Percentiles rank a stretch among this genome's conserved stretches.
Conservation (phyloP, 2,329 filamentous ascomycete species). For the Colletotrichum endophyticum region DNA sequence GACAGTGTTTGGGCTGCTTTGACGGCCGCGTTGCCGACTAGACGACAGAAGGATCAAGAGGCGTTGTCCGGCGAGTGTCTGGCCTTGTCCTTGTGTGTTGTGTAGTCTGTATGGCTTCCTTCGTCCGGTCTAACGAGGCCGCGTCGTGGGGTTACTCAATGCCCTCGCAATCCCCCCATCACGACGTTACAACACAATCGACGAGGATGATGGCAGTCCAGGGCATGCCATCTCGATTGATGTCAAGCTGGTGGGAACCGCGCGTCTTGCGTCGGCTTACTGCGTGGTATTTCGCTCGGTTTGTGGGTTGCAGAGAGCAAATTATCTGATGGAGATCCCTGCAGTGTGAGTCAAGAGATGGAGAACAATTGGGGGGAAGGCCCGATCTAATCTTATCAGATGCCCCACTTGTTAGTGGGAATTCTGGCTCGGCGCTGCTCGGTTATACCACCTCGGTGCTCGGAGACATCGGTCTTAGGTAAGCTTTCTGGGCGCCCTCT, state of each 20-base stretch:
- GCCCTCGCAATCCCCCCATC: neutral
- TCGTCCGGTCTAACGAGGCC: neutral
- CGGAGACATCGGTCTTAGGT: slow-evolving; percentile 1
- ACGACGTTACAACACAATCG: neutral
- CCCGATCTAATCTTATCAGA: slow-evolving; percentile 23
- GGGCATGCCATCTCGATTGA: neutral
- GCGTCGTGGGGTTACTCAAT: neutral
- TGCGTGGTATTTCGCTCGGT: neutral
- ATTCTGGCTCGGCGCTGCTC: neutral
- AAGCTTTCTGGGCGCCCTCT: neutral
- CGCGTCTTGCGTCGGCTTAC: slow-evolving; percentile 6
- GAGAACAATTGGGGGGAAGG: slow-evolving; percentile 1
- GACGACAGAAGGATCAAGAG: neutral
- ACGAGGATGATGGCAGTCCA: neutral
- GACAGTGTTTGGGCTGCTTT: neutral
- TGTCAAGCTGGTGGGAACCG: neutral
- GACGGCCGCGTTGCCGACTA: neutral
- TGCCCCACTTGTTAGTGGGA: neutral
- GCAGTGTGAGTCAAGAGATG: slow-evolving; percentile 16
- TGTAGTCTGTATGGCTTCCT: neutral
- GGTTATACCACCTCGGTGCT: slow-evolving; percentile 6
- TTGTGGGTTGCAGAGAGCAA: slow-evolving; percentile 8
- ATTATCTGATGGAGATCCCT: slow-evolving; percentile 21
- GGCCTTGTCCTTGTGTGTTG: neutral
- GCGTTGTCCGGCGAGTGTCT: neutral